A percentile compares a stretch with the other conserved stretches of the same genome.
These are phyloP conservation scores for Ajuga reptans DNA, from an alignment of 305 asterid genomes.

Conservation along the genomic window DNA sequence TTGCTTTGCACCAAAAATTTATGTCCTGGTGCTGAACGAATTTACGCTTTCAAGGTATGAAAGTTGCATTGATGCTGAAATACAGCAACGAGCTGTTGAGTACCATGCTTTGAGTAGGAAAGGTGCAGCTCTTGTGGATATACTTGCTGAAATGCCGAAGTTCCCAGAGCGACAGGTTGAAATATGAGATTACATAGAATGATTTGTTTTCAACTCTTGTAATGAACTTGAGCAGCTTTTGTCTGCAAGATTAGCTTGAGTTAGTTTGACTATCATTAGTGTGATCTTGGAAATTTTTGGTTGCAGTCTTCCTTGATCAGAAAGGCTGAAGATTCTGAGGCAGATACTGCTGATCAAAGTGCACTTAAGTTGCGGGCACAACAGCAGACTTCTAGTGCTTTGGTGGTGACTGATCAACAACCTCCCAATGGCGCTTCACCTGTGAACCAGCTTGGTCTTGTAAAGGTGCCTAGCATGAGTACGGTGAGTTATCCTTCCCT, in stretches of 20 bases:
- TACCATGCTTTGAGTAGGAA: slow-evolving; percentile 87
- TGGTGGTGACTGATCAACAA: slow-evolving; percentile 67
- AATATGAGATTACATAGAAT: background rate
- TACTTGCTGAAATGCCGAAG: slow-evolving; percentile 99
- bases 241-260: slow-evolving; percentile 2
- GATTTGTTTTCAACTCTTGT: background rate
- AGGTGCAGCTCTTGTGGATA: slow-evolving; percentile 85
- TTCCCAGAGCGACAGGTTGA: slow-evolving; percentile 96
- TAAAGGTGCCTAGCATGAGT: slow-evolving; percentile 58
- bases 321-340: slow-evolving; percentile 82
- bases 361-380: slow-evolving; percentile 86
- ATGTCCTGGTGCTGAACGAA: background rate
- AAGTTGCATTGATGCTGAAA: slow-evolving; percentile 94
- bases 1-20: background rate
- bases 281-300: slow-evolving; percentile 15
- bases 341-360: slow-evolving; percentile 97
- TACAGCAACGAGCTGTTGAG: slow-evolving; percentile 96
- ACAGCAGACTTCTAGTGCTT: slow-evolving; percentile 77
- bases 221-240: background rate
- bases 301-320: slow-evolving; percentile 69
- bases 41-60: slow-evolving; percentile 56
- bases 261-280: background rate
- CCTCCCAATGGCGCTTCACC: slow-evolving; percentile 67
- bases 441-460: slow-evolving; percentile 65
- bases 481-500: slow-evolving; percentile 43